Conservation (phyloP, 148 eudicot genomes). For the Camellia granthamiana region DNA sequence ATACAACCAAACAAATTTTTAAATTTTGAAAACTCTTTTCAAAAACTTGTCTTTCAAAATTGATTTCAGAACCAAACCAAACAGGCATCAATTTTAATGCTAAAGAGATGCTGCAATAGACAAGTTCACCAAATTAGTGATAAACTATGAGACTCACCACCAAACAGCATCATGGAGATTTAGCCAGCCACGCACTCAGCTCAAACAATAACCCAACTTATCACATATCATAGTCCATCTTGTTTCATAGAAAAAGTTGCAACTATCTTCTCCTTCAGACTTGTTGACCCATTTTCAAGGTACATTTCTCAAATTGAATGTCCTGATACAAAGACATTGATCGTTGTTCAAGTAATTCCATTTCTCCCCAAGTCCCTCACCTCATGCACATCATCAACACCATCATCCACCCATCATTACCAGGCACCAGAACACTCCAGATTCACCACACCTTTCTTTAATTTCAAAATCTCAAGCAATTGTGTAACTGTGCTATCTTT, state of each 20-base stretch:
- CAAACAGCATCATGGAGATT: not conserved
- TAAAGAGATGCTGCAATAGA: not conserved
- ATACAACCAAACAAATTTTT: no score
- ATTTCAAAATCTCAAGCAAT: not conserved
- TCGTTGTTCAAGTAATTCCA: not conserved
- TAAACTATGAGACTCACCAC: slow-evolving; percentile 10
- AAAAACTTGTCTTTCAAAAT: no score
- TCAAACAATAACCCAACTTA: not conserved
- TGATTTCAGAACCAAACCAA: no score
- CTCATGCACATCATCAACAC: not conserved
- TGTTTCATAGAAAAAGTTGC: not conserved
- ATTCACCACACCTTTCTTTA: no score
- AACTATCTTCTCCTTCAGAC: not conserved
- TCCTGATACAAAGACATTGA: not conserved
- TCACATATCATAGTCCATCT: not conserved
- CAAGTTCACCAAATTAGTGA: not conserved
- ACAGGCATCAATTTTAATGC: not conserved
- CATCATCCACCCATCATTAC: not conserved
- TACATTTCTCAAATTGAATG: not conserved
- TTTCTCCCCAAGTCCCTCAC: not conserved
- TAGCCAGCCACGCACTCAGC: not conserved
- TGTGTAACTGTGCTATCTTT: not conserved
- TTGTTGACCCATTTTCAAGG: not conserved
- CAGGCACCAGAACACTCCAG: not conserved
- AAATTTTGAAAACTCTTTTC: no score